Evolutionary conservation across 768 basidiomycete species (phyloP).

Genomic region (Coprinellus micaceus): DNA sequence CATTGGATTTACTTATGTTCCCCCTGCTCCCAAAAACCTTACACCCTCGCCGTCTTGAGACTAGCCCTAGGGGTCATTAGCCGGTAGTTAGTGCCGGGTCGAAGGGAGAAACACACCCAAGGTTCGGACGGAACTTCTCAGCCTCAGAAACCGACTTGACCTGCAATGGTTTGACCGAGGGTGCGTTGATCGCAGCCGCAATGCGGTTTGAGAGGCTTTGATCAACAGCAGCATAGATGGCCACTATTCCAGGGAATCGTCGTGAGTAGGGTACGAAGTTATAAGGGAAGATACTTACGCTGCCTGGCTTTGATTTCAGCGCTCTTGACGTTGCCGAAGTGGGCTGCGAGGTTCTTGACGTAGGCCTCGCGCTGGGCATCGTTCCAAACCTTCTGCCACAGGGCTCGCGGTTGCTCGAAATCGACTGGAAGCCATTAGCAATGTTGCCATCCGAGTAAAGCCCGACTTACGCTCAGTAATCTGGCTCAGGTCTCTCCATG

Average conservation of each 20-base stretch:
- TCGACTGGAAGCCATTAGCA: constrained; percentile 47
- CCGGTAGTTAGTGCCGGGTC: no score
- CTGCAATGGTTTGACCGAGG: constrained; percentile 53
- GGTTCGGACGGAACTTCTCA: constrained; percentile 45
- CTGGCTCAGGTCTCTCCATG: constrained; percentile 65
- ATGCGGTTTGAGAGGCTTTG: constrained; percentile 73
- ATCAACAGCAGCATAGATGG: constrained; percentile 77
- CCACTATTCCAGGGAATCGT: constrained; percentile 40
- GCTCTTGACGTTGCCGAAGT: constrained; percentile 61
- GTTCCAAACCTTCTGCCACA: constrained; percentile 67
- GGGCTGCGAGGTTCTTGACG: constrained; percentile 62
- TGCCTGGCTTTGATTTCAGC: constrained; percentile 57
- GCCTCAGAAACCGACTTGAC: constrained; percentile 61
- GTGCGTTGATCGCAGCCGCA: constrained; percentile 66
- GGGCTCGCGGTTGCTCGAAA: constrained; percentile 77
- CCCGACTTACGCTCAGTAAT: constrained; percentile 69
- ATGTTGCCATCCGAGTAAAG: background rate
- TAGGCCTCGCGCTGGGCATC: constrained; percentile 58
- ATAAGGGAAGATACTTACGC: constrained; percentile 41
- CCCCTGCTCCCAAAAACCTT: no score
- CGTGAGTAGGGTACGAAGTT: background rate
- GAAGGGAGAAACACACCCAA: constrained; percentile 24
- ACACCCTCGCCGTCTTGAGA: no score
- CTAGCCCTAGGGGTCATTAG: background rate
- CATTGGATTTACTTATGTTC: no score